Percentiles rank a stretch among this genome's conserved stretches.
These are phyloP conservation scores for Diaporthe nobilis DNA, from an alignment of 2,329 filamentous ascomycete species.

Conservation along the genomic window DNA sequence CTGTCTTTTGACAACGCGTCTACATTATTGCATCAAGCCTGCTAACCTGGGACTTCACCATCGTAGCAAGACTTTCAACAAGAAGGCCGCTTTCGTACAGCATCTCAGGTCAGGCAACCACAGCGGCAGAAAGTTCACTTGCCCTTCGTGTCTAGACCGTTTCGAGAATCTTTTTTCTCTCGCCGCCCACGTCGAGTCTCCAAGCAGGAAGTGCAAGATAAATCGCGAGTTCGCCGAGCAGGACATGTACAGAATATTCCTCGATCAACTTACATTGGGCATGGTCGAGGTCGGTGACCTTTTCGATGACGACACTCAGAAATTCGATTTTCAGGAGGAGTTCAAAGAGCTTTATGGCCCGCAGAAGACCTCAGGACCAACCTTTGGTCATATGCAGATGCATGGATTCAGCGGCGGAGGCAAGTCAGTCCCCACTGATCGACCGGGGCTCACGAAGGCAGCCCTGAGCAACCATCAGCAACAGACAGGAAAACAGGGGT, in stretches of 20 bases:
- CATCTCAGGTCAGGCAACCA: constrained; percentile 64
- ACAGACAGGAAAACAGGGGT: not conserved
- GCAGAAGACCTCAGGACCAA: constrained; percentile 34
- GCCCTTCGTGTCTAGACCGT: constrained; percentile 59
- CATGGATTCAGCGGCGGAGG: not conserved
- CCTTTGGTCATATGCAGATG: constrained; percentile 34
- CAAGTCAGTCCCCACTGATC: not conserved
- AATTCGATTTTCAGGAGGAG: constrained; percentile 48
- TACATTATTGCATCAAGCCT: not conserved
- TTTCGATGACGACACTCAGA: constrained; percentile 52
- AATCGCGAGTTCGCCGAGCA: constrained; percentile 50
- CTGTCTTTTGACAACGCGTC: not conserved
- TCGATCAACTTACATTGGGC: constrained; percentile 57
- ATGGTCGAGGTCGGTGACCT: constrained; percentile 53
- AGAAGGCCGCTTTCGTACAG: constrained; percentile 48
- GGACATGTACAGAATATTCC: constrained; percentile 54
- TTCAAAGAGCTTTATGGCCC: constrained; percentile 46
- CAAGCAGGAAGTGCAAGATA: constrained; percentile 57
- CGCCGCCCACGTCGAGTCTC: constrained; percentile 64
- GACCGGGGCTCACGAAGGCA: constrained; percentile 14
- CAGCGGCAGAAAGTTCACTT: constrained; percentile 52
- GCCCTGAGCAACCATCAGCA: constrained; percentile 6
- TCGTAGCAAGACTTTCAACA: constrained; percentile 58
- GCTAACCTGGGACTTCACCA: constrained; percentile 39
- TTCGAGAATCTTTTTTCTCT: constrained; percentile 61